Base-by-base conservation (phyloP, 1,284 basidiomycete species). In the Flammula alnicola region DNA sequence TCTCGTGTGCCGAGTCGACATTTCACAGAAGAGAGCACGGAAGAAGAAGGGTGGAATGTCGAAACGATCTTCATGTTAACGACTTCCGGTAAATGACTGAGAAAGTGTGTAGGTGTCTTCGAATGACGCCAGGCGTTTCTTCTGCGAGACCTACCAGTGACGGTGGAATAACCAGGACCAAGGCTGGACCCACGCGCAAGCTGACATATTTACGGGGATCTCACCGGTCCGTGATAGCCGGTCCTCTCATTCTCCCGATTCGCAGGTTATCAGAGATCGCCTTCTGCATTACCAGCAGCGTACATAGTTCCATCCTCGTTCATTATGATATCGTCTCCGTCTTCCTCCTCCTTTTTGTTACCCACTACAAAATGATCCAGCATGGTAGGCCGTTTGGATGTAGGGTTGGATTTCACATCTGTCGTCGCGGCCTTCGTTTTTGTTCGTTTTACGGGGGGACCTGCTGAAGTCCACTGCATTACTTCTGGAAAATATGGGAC, bases 11-110 rank as follows among this genome's bases (percentile, higher is more conserved):
- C 66, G 9, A 88, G 71, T 2, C 67, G 68, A 61, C 83, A 88
- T 73, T 81, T 87, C 11, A 83, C 58, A 27, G 86, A 88, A 48
- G 71, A 72, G 9, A 81, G 56, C 30, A 87, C 81, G 0, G 86
- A 84, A 0, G 87, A 84, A 1, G 85, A 75, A 0, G 73, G 73
- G 61, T 86, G 82, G 60, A 88, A 87, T 7, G 86, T 88, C 11
- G 82, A 76, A 25, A 88, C 75, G 51, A 88, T 70, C 66, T 83
- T 87, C 87, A 89, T 88, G 19, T 49, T 29, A 32, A 33, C 27
- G 25, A 12, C 44, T 26, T 39, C 11, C 23, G n/a, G n/a, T n/a
- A n/a, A n/a, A n/a, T n/a, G n/a, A n/a, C n/a, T 27, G n/a, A 5
- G 23, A 14, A 23, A 30, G 26, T 6, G 16, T 14, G 16, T 12